These are phyloP conservation scores for Physcia stellaris DNA, from an alignment of 495 filamentous ascomycete genomes.

Conservation along the genomic window DNA sequence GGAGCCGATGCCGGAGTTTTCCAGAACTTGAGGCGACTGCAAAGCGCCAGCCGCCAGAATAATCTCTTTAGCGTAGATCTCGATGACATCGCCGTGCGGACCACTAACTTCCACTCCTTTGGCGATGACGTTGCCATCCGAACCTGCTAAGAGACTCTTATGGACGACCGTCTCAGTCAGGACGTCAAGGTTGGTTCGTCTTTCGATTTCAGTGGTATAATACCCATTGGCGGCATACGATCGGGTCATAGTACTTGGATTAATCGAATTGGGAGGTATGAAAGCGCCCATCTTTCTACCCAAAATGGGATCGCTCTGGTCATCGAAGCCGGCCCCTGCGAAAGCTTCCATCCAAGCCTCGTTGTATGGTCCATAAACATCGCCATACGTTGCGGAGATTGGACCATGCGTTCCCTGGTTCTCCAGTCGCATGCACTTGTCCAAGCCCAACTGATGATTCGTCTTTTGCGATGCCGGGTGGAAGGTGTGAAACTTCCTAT, in stretches of 20 bases:
- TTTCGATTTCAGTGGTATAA: slow-evolving; percentile 21
- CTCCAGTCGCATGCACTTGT: slow-evolving; percentile 23
- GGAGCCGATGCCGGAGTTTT: slow-evolving; percentile 37
- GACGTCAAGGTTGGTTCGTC: slow-evolving; percentile 30
- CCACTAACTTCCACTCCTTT: no score
- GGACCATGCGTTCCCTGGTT: slow-evolving; percentile 16
- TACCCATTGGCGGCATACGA: slow-evolving; percentile 27
- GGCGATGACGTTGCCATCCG: background rate
- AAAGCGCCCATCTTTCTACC: slow-evolving; percentile 12
- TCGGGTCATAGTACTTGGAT: slow-evolving; percentile 25
- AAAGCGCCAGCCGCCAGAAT: slow-evolving; percentile 37
- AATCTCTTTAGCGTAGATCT: no score
- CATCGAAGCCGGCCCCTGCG: slow-evolving; percentile 10
- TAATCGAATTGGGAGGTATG: slow-evolving; percentile 28
- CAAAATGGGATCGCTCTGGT: slow-evolving; percentile 4
- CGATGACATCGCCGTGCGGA: no score
- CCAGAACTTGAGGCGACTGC: slow-evolving; percentile 36
- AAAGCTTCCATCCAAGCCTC: slow-evolving; percentile 20
- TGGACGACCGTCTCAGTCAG: slow-evolving; percentile 28
- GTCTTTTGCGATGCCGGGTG: background rate
- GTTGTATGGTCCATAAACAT: slow-evolving; percentile 4
- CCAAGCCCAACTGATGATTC: slow-evolving; percentile 1
- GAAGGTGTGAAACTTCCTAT: slow-evolving; percentile 11
- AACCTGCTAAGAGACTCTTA: slow-evolving; percentile 28
- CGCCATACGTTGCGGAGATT: slow-evolving; percentile 16